A percentile compares a stretch with the other conserved stretches of the same genome.
Conservation (phyloP, 139 green algal genomes). For the Tetradesmus lagerheimii region DNA sequence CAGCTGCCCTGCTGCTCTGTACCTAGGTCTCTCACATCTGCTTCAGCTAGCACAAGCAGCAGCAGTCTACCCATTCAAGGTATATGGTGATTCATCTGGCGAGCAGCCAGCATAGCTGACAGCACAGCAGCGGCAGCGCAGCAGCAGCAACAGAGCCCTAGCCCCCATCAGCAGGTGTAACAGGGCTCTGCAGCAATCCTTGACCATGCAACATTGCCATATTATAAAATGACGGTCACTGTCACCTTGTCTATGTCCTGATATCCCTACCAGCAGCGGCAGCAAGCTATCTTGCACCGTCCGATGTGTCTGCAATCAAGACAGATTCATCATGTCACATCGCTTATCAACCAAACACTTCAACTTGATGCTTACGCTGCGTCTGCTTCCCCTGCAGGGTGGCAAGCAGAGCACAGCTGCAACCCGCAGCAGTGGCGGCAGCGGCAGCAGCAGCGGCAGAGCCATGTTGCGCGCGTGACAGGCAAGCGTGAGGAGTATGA, state of each 20-base stretch:
- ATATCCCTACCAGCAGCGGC: not conserved
- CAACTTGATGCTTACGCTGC: not conserved
- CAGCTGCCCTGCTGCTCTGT: constrained; percentile 33
- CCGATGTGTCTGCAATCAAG: no score
- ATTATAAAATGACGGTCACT: no score
- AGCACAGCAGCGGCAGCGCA: not conserved
- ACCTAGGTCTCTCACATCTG: not conserved
- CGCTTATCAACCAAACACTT: not conserved
- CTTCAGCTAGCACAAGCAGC: constrained; percentile 10
- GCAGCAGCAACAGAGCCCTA: not conserved
- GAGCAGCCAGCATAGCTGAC: not conserved
- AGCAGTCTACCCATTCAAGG: not conserved
- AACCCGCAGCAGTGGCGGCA: not conserved
- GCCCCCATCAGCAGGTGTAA: not conserved
- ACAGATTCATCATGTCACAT: no score
- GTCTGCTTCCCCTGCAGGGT: not conserved
- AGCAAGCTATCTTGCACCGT: no score
- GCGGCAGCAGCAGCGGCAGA: not conserved
- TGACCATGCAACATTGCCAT: no score
- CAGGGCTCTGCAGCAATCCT: no score
- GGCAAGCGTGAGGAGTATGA: constrained; percentile 38
- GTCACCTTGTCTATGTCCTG: no score
- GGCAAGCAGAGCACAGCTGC: not conserved
- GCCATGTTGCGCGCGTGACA: not conserved
- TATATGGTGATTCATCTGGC: not conserved